A percentile compares a stretch with the other conserved stretches of the same genome.
Conservation (phyloP, 768 basidiomycete genomes). For the Amanita pallidorosea region DNA sequence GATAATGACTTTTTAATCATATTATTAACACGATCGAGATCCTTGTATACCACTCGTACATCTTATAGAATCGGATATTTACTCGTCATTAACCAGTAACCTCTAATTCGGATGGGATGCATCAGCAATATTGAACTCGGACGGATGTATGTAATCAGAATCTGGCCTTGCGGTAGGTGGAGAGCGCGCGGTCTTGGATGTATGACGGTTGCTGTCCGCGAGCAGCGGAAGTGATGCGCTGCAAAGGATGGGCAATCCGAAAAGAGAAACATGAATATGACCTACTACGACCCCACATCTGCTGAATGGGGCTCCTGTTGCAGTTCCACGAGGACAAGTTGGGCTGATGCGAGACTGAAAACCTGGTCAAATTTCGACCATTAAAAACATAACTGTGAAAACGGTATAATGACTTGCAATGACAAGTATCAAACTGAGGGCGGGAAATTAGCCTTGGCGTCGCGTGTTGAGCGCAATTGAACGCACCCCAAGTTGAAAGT, state of each 20-base stretch:
- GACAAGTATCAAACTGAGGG: slow-evolving; percentile 34
- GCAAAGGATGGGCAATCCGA: neutral
- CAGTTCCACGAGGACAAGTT: slow-evolving; percentile 42
- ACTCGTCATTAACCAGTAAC: too few species aligned
- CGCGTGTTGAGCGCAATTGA: neutral
- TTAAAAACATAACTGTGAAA: neutral
- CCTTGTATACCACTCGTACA: slow-evolving; percentile 4
- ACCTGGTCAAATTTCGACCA: slow-evolving; percentile 26
- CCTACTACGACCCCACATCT: slow-evolving; percentile 1
- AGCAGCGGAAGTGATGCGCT: slow-evolving; percentile 9
- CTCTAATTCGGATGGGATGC: too few species aligned
- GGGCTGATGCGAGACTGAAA: slow-evolving; percentile 42
- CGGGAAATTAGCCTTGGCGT: neutral
- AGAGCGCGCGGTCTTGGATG: slow-evolving; percentile 19
- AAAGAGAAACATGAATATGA: neutral
- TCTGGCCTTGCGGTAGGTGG: slow-evolving; percentile 48
- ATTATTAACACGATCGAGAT: neutral
- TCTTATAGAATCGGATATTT: neutral
- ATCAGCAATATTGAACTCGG: slow-evolving; percentile 47
- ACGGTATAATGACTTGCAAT: slow-evolving; percentile 24
- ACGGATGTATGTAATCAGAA: slow-evolving; percentile 52
- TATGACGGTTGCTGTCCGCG: slow-evolving; percentile 11
- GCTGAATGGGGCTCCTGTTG: slow-evolving; percentile 8
- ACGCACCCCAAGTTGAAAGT: slow-evolving; percentile 61
- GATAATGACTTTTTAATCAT: neutral